Evolutionary conservation across 2,329 filamentous ascomycete species (phyloP).

Genomic region (Chaetomium sp.): DNA sequence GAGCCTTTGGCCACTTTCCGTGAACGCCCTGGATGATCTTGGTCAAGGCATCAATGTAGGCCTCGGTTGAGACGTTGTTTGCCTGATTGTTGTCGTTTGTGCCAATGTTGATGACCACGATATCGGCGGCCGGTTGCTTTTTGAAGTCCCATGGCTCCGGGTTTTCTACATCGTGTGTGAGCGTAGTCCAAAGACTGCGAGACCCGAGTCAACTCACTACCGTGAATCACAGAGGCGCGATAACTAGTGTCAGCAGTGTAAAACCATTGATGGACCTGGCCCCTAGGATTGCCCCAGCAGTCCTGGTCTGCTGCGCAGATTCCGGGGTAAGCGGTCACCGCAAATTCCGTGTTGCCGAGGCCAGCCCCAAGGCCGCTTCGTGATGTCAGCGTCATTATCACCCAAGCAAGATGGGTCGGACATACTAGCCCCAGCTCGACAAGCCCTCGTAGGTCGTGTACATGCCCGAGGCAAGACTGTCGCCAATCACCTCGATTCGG

Average conservation of each 20-base stretch:
- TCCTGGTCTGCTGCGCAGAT: conserved; percentile 58
- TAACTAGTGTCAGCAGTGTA: conserved; percentile 57
- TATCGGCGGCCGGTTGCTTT: conserved; percentile 46
- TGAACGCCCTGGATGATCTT: conserved; percentile 51
- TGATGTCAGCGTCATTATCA: background rate
- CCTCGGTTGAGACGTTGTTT: conserved; percentile 45
- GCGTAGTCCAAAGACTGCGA: background rate
- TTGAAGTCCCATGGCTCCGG: conserved; percentile 51
- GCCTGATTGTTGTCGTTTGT: conserved; percentile 50
- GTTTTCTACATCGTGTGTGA: conserved; percentile 38
- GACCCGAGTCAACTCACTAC: conserved; percentile 40
- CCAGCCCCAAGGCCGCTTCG: conserved; percentile 53
- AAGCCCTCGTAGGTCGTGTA: conserved; percentile 62
- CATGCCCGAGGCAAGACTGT: conserved; percentile 57
- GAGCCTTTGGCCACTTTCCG: conserved; percentile 49
- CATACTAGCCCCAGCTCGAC: conserved; percentile 55
- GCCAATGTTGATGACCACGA: conserved; percentile 51
- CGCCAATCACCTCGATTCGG: conserved; percentile 49
- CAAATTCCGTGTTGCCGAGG: conserved; percentile 60
- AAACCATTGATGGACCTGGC: conserved; percentile 59
- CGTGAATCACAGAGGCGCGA: conserved; percentile 49
- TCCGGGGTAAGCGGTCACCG: conserved; percentile 60
- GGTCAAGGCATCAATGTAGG: conserved; percentile 47
- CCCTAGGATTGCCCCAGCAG: conserved; percentile 56
- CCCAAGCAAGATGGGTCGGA: background rate